These are phyloP conservation scores for Penicillium aurantiogriseum DNA, from an alignment of 2,329 filamentous ascomycete genomes.

Conservation along the genomic window DNA sequence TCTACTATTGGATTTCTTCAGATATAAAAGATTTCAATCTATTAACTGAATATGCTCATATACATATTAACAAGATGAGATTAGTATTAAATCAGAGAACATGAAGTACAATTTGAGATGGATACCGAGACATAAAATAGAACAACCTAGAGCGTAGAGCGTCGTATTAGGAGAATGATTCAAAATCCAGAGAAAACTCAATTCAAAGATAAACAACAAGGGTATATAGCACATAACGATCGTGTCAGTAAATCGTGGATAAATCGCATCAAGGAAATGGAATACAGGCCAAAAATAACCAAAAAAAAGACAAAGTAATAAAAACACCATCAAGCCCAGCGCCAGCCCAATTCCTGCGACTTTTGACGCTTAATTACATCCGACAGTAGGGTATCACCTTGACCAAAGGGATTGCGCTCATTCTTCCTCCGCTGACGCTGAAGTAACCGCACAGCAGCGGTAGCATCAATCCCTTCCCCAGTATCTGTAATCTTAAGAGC, in stretches of 20 bases:
- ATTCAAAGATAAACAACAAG: background rate
- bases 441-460: conserved; percentile 58
- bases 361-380: conserved; percentile 28
- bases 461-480: conserved; percentile 58
- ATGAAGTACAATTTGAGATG: background rate
- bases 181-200: too few species aligned
- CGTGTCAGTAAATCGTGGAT: background rate
- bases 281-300: background rate
- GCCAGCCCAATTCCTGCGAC: conserved; percentile 36
- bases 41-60: background rate
- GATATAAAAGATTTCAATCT: background rate
- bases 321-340: conserved; percentile 34
- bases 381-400: conserved; percentile 21
- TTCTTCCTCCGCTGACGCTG: conserved; percentile 40
- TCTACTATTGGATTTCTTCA: background rate
- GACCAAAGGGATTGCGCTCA: conserved; percentile 15
- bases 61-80: background rate
- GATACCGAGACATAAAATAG: too few species aligned
- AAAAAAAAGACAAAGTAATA: background rate
- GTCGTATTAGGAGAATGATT: background rate
- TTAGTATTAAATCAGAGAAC: background rate
- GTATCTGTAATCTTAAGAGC: conserved; percentile 60
- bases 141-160: background rate
- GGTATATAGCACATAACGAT: conserved; percentile 3
- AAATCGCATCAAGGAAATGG: background rate